Evolutionary conservation across 2,329 filamentous ascomycete species (phyloP), one percentile per base, ranked within the genome.

Genomic region (Arthrobotrys iridis): DNA sequence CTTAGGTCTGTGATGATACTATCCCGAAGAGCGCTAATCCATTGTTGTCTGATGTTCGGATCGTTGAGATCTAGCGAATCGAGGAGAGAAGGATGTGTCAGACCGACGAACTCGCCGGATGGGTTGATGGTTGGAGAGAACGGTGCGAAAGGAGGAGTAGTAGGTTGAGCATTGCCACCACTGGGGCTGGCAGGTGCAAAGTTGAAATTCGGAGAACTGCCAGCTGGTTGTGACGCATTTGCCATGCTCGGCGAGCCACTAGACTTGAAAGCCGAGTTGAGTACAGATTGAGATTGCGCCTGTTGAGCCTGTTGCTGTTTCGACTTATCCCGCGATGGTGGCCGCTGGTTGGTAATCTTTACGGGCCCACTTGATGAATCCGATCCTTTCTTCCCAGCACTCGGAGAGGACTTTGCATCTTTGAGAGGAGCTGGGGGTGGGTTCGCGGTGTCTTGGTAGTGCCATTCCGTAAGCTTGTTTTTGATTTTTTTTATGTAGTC

Each of bases 391-490:
- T 64, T 71, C 24, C 33, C 37, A 58, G 46, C 66, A 35, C 55
- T 62, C 35, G 58, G 66, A n/a, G 57, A 67, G 28, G 55, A 67
- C 60, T 72, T 73, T 15, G 60, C 55, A 58, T 77, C 68, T 55
- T 67, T 66, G 40, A 64, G 67, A 18, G 62, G 73, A 11, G 70
- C 70, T 10, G 70, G 70, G 3, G 70, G 70, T 33, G 66, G 74
- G 67, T 67, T 68, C 26, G 57, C 63, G 26, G 48, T 60, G 45
- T 68, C 63, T 55, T 68, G 73, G 50, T 79, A 79, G 35, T 78
- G 77, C 78, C 78, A 79, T 77, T 79, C 78, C 15, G 59, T 73
- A n/a, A 79, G 68, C 72, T 79, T 78, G 37, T 70, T 64, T 33
- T 71, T 71, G 41, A 79, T 79, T 60, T 77, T 78, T 28, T 59